Conservation (phyloP, 2,329 filamentous ascomycete species). For the Scedosporium minutisporum region DNA sequence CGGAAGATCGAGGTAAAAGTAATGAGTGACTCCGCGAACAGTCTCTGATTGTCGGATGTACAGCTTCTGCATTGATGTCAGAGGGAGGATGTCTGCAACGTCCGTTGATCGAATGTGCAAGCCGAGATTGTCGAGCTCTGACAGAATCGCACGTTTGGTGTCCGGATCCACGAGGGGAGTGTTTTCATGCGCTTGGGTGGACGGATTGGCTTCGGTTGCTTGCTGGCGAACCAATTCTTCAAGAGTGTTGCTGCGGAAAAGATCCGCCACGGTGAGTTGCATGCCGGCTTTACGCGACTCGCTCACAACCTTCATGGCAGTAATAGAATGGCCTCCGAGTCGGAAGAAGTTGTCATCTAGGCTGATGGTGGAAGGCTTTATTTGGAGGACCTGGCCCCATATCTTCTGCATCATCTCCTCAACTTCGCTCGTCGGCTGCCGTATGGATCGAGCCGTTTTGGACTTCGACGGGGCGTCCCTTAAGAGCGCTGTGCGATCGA, state of each 20-base stretch:
- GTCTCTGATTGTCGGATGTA: no score
- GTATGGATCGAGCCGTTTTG: neutral
- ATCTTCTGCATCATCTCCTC: neutral
- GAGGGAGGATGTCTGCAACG: no score
- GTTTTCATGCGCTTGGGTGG: no score
- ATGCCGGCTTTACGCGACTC: conserved; percentile 14
- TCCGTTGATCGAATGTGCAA: no score
- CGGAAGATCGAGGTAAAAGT: conserved; percentile 14
- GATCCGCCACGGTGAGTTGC: conserved; percentile 25
- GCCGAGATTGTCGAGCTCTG: no score
- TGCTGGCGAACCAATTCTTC: conserved; percentile 17
- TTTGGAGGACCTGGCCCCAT: neutral
- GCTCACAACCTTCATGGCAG: conserved; percentile 10
- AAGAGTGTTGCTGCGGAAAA: conserved; percentile 28
- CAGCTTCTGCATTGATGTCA: no score
- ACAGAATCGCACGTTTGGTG: no score
- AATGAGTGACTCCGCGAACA: no score
- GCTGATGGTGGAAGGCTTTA: neutral
- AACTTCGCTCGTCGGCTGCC: neutral
- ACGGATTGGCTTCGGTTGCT: no score
- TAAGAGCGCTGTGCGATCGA: conserved; percentile 15
- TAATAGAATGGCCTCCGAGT: conserved; percentile 27
- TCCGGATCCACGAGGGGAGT: no score
- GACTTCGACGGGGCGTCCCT: neutral
- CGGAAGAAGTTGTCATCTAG: conserved; percentile 9